Evolutionary conservation across 2,329 filamentous ascomycete genomes (phyloP), one percentile per base, ranked within the genome.

Genomic region (Arthrobotrys pseudoclavata): DNA sequence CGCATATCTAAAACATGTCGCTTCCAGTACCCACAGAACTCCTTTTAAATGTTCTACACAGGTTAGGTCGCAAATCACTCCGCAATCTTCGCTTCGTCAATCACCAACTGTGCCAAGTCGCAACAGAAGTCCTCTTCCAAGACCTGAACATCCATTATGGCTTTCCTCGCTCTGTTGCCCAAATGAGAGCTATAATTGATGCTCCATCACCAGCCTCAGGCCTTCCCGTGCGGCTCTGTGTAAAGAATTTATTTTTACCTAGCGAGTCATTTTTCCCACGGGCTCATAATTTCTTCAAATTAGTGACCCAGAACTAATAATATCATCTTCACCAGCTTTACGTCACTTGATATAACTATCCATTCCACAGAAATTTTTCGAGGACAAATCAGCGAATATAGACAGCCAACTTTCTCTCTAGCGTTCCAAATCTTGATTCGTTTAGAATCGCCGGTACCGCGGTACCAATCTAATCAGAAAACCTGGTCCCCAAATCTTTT

Each of bases 251-350:
- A 5, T 60, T 60, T 42, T 34, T 60, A 26, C 55, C 55, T n/a
- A 60, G 55, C 55, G 55, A 60, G 31, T 60, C 55, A 7, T 60
- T 60, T 42, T 60, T 42, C 34, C 55, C 55, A 12, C 31, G 20
- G 9, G 55, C 55, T 26, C 4, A 60, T 5, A 4, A 57, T n/a
- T n/a, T n/a, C n/a, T n/a, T n/a, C n/a, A n/a, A n/a, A n/a, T n/a
- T n/a, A n/a, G n/a, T n/a, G n/a, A n/a, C n/a, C n/a, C n/a, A n/a
- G n/a, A 29, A 29, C 18, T 40, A 40, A 31, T 15, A 31, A 22
- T 50, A 18, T 26, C n/a, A 18, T 9, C 4, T 26, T 24, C 18
- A 24, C 20, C 9, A 40, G 55, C 6, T 34, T 60, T 42, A 26
- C 9, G 9, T 40, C 31, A 12, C 18, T 60, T 13, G 34, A 60